These are phyloP conservation scores for Diaporthe longicolla DNA, from an alignment of 2,329 filamentous ascomycete species.

Conservation along the genomic window DNA sequence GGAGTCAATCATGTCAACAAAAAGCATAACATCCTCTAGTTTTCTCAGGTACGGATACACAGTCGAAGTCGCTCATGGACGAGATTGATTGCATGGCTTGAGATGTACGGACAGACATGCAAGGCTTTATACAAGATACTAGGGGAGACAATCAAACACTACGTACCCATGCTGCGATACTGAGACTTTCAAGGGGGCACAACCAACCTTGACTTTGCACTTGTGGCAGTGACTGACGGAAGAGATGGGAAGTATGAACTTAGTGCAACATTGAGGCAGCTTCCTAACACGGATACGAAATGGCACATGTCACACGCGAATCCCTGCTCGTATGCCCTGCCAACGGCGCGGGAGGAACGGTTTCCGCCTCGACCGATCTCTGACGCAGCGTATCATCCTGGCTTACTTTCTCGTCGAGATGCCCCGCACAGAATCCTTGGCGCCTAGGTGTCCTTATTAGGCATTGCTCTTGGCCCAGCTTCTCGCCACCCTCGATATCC, in stretches of 20 bases:
- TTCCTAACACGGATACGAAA: background rate
- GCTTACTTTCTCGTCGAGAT: background rate
- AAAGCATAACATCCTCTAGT: background rate
- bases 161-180: background rate
- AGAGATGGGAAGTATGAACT: background rate
- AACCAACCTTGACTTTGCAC: background rate
- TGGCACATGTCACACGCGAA: too few species aligned
- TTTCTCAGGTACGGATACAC: background rate
- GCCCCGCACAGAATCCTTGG: slow-evolving; percentile 14
- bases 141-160: background rate
- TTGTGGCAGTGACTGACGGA: background rate
- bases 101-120: background rate
- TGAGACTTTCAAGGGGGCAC: background rate
- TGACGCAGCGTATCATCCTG: slow-evolving; percentile 1
- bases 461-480: background rate
- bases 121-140: background rate
- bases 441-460: background rate
- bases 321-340: too few species aligned
- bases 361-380: slow-evolving; percentile 13
- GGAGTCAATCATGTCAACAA: too few species aligned
- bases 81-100: background rate
- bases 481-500: too few species aligned
- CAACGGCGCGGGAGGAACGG: background rate
- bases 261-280: background rate
- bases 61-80: background rate